Base-by-base conservation (phyloP, 345 rosid genomes). In the Hirschfeldia incana region DNA sequence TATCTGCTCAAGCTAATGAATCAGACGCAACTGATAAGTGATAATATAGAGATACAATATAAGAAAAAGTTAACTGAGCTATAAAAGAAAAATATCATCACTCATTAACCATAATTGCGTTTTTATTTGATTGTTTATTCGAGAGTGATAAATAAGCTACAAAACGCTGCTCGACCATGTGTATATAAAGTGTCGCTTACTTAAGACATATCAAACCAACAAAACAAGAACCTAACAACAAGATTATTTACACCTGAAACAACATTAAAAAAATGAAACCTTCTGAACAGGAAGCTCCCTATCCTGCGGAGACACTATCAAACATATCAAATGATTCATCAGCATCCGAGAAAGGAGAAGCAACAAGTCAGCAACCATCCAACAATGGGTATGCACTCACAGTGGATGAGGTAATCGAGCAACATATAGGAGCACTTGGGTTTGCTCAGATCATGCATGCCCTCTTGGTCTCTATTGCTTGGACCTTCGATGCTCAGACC, bases 401-500 rank as follows among this genome's bases (percentile, higher is more conserved):
- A 1, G 89, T 92, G 4, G 97, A 93, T 10, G 92, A 89, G 16
- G 92, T 85, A 68, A 44, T 91, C 2, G 97, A 93, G 51, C 81
- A 71, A 46, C 82, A 93, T 75, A 76, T 88, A 0, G 98, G 97
- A 13, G 67, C 90, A 16, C 76, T 93, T 8, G 97, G 98, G 1
- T 8, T 85, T 6, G 84, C 89, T 60, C 98, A 93, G 81, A 42
- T 89, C 34, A 8, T 87, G 34, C 98, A 91, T 28, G 92, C 88
- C 58, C 61, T 89, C 11, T 71, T 93, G 78, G 92, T 87, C 9
- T 91, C 94, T 4, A 39, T 91, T 0, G 90, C 93, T 15, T 88
- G 91, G 92, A 64, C 86, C 34, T 89, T 92, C 15, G 97, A 92
- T 73, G 84, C 97, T 5, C 96, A 89, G 33, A 83, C 79, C 72